These are phyloP conservation scores for Trypanosoma boissoni DNA, from an alignment of 208 protist species.

Conservation along the genomic window DNA sequence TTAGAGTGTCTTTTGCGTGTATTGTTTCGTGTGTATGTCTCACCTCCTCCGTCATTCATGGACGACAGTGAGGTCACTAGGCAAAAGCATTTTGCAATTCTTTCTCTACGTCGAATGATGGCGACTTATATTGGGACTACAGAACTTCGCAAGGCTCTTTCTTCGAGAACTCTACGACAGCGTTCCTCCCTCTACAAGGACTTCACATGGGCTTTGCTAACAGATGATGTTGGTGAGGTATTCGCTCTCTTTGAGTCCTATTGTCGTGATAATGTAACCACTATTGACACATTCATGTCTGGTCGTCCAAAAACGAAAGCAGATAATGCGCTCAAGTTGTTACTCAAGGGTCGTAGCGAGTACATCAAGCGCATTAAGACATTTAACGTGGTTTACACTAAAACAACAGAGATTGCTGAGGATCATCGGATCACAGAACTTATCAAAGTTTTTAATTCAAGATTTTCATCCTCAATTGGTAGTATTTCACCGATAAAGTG, in stretches of 20 bases:
- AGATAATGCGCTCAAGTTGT: conserved; percentile 55
- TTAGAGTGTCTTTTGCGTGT: conserved; percentile 67
- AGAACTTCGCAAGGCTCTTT: conserved; percentile 71
- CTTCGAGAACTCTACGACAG: conserved; percentile 59
- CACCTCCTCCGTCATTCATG: conserved; percentile 59
- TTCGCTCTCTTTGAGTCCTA: conserved; percentile 56
- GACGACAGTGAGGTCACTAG: conserved; percentile 39
- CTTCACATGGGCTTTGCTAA: conserved; percentile 45
- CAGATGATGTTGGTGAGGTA: conserved; percentile 29
- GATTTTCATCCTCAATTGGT: conserved; percentile 59
- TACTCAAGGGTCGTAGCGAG: conserved; percentile 66
- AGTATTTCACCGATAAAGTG: conserved; percentile 36
- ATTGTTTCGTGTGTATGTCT: conserved; percentile 64
- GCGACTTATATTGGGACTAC: conserved; percentile 54
- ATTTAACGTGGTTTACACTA: conserved; percentile 54
- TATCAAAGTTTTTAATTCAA: conserved; percentile 29
- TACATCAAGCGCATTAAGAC: conserved; percentile 80
- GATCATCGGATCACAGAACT: conserved; percentile 31
- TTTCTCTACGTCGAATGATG: conserved; percentile 60
- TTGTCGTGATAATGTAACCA: conserved; percentile 41
- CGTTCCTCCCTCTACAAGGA: conserved; percentile 76
- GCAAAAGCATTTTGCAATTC: conserved; percentile 46
- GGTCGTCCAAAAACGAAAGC: conserved; percentile 64
- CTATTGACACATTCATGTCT: conserved; percentile 65
- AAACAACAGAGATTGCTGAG: conserved; percentile 37